Percentiles rank a stretch among this genome's conserved stretches.
These are phyloP conservation scores for Phytophthora meadii DNA, from an alignment of 352 stramenopile genomes.

Conservation along the genomic window DNA sequence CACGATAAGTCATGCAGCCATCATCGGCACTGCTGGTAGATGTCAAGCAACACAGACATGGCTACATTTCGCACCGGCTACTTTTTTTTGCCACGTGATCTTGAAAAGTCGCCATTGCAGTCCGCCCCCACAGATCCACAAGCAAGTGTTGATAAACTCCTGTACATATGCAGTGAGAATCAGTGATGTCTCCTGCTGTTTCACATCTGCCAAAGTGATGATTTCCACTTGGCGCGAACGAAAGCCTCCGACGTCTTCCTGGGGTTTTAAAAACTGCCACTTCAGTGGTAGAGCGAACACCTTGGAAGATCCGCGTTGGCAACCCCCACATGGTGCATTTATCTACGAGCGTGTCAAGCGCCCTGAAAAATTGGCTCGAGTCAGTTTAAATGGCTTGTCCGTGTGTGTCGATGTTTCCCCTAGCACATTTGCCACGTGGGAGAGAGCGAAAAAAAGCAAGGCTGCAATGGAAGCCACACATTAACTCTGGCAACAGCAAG, in stretches of 20 bases:
- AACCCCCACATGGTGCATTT: constrained; percentile 19
- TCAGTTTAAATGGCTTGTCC: constrained; percentile 20
- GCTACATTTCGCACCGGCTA: constrained; percentile 30
- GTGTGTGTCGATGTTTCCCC: constrained; percentile 25
- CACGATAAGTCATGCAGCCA: neutral
- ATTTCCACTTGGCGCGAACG: constrained; percentile 15
- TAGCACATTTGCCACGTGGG: constrained; percentile 10
- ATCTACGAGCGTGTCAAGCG: constrained; percentile 13
- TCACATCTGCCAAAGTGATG: constrained; percentile 5
- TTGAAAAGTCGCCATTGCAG: constrained; percentile 11
- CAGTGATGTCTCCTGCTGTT: constrained; percentile 9
- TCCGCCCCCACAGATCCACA: constrained; percentile 3
- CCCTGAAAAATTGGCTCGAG: constrained; percentile 32
- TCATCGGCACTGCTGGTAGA: neutral
- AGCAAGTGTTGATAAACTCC: neutral
- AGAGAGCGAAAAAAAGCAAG: constrained; percentile 22
- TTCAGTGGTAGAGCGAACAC: neutral
- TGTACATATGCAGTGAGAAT: neutral
- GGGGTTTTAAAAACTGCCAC: neutral
- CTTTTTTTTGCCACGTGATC: constrained; percentile 16
- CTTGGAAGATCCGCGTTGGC: constrained; percentile 9
- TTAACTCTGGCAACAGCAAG: constrained; percentile 9
- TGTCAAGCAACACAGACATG: constrained; percentile 6
- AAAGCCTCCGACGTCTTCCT: constrained; percentile 5
- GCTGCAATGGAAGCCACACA: constrained; percentile 19